Conservation (phyloP, 306 rosid species). For the Quercus wislizeni region DNA sequence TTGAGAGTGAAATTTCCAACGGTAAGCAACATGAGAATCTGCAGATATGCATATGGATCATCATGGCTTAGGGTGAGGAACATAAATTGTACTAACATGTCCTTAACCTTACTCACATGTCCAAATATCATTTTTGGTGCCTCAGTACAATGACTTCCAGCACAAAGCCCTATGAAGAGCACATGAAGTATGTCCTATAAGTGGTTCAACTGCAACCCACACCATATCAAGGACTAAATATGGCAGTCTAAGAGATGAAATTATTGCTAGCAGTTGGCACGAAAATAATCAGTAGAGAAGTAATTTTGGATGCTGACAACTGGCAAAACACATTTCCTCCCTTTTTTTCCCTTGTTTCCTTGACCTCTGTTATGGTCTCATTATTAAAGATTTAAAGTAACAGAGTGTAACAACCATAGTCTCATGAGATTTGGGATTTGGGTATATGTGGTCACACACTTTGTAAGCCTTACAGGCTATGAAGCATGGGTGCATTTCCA, state of each 20-base stretch:
- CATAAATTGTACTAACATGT: not conserved
- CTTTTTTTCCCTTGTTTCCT: too few relatives aligned
- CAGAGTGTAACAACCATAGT: too few relatives aligned
- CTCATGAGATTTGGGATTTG: too few relatives aligned
- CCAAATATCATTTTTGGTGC: not conserved
- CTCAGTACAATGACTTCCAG: not conserved
- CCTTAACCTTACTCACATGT: not conserved
- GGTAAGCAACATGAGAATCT: not conserved
- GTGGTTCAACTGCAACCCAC: not conserved
- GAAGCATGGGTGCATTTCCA: too few relatives aligned
- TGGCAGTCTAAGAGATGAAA: not conserved
- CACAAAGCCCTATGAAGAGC: not conserved
- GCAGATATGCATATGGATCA: not conserved
- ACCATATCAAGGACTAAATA: not conserved
- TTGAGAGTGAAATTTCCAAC: not conserved
- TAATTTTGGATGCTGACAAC: not conserved
- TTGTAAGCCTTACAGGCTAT: too few relatives aligned
- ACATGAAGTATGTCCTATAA: not conserved
- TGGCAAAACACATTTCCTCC: not conserved
- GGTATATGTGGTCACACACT: too few relatives aligned
- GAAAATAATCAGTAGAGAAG: not conserved
- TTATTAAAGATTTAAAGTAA: too few relatives aligned
- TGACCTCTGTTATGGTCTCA: too few relatives aligned
- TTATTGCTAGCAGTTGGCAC: not conserved
- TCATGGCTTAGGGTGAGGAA: too few relatives aligned